A percentile compares a stretch with the other conserved stretches of the same genome.
phyloP scores from a whole-genome alignment of 116 monocot genomes.

The Phalaenopsis hybrid region DNA sequence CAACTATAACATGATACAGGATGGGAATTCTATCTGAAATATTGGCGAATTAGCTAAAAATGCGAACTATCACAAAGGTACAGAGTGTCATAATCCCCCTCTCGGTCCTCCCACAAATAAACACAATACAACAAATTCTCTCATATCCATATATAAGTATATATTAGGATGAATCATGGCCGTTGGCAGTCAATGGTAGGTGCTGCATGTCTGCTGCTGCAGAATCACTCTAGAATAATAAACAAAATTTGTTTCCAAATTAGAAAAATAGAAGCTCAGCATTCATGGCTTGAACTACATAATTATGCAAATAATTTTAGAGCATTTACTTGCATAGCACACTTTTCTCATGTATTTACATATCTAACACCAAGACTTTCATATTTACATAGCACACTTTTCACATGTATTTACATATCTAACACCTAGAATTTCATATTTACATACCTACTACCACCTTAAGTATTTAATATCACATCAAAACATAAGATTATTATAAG shows the following conservation, averaged over 20 bases:
- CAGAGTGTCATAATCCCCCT: no score
- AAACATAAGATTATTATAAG: no score
- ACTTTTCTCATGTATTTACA: background rate
- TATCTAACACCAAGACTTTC: background rate
- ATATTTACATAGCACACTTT: background rate
- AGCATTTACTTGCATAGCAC: background rate
- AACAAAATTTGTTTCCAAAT: background rate
- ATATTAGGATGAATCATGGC: constrained; percentile 2
- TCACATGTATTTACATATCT: background rate
- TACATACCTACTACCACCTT: no score
- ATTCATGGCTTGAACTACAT: background rate
- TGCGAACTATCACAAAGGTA: no score
- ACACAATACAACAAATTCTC: background rate
- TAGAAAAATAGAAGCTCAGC: background rate
- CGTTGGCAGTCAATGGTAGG: constrained; percentile 7
- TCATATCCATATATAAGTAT: background rate
- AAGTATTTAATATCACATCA: no score
- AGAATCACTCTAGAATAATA: constrained; percentile 4
- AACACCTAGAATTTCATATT: background rate
- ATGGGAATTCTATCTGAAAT: no score
- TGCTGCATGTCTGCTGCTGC: background rate
- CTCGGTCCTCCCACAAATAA: no score
- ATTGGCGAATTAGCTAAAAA: no score
- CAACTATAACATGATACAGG: no score
- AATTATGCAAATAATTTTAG: background rate